These are phyloP conservation scores for Hysterangium stoloniferum DNA, from an alignment of 768 basidiomycete genomes.

Conservation along the genomic window DNA sequence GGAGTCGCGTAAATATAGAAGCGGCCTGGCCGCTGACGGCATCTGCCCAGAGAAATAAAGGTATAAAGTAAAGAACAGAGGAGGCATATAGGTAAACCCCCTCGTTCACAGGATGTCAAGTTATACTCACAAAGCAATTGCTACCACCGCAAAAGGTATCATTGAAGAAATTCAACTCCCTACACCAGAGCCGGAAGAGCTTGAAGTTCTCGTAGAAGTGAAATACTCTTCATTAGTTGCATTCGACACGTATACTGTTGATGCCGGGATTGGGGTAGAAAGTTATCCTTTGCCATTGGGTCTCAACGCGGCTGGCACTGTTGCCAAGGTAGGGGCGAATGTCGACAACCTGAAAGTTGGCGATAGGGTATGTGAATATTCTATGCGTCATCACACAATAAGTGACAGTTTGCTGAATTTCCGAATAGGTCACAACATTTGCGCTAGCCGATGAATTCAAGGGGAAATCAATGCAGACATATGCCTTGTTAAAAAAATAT, in stretches of 20 bases:
- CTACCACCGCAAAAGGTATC: conserved; percentile 27
- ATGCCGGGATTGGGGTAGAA: conserved; percentile 24
- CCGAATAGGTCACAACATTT: conserved; percentile 23
- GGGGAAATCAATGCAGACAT: conserved; percentile 33
- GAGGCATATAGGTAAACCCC: too few relatives aligned
- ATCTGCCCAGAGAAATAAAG: too few relatives aligned
- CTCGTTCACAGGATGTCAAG: too few relatives aligned
- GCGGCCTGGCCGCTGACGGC: too few relatives aligned
- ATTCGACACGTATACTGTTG: conserved; percentile 33
- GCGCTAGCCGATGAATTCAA: conserved; percentile 17
- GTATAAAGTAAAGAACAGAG: too few relatives aligned
- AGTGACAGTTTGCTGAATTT: conserved; percentile 15
- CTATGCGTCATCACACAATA: background rate
- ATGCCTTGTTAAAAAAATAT: conserved; percentile 23
- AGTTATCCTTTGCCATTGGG: conserved; percentile 33
- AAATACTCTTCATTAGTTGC: conserved; percentile 33
- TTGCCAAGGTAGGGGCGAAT: conserved; percentile 29
- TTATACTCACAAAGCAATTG: conserved; percentile 39
- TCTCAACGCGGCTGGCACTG: conserved; percentile 31
- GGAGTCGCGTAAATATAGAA: too few relatives aligned
- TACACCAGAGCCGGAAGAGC: conserved; percentile 27
- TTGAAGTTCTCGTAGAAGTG: conserved; percentile 35
- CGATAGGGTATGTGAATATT: conserved; percentile 27
- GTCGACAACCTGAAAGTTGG: conserved; percentile 30
- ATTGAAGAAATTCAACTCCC: conserved; percentile 30